phyloP scores from a whole-genome alignment of 106 monocot genomes.

The Dendrobium officinale region DNA sequence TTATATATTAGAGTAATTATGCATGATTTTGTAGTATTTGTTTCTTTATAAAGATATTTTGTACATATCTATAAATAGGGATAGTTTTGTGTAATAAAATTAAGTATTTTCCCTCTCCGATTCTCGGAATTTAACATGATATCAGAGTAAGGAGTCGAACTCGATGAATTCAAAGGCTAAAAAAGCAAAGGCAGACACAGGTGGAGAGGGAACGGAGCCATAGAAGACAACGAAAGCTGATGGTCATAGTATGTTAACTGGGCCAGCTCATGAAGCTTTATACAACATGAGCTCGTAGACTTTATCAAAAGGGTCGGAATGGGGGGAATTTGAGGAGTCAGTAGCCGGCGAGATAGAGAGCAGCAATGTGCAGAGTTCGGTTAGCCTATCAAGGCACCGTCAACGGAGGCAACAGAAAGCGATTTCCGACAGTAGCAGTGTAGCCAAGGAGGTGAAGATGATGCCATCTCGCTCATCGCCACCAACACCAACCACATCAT shows the following conservation, averaged over 20 bases:
- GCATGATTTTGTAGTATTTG: too few species aligned
- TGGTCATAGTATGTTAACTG: background rate
- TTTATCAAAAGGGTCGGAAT: conserved; percentile 16
- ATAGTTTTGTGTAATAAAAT: too few species aligned
- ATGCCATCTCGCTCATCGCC: conserved; percentile 15
- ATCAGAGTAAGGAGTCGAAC: too few species aligned
- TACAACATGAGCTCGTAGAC: conserved; percentile 63
- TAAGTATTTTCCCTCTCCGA: too few species aligned
- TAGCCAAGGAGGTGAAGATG: conserved; percentile 16
- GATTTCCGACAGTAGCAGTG: conserved; percentile 13
- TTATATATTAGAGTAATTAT: too few species aligned
- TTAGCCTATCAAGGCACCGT: conserved; percentile 41
- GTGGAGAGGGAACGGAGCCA: conserved; percentile 12
- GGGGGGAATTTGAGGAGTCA: conserved; percentile 51
- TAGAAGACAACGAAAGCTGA: background rate
- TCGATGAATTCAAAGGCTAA: conserved; percentile 32
- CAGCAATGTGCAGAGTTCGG: conserved; percentile 93
- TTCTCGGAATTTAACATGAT: too few species aligned
- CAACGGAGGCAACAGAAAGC: conserved; percentile 1
- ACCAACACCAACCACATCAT: background rate
- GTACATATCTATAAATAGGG: too few species aligned
- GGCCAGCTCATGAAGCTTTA: conserved; percentile 24
- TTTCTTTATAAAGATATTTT: too few species aligned
- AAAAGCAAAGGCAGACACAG: background rate
- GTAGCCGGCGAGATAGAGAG: conserved; percentile 37